A percentile compares a stretch with the other conserved stretches of the same genome.
Conservation (phyloP, 306 rosid species). For the Hylodesmum podocarpum region DNA sequence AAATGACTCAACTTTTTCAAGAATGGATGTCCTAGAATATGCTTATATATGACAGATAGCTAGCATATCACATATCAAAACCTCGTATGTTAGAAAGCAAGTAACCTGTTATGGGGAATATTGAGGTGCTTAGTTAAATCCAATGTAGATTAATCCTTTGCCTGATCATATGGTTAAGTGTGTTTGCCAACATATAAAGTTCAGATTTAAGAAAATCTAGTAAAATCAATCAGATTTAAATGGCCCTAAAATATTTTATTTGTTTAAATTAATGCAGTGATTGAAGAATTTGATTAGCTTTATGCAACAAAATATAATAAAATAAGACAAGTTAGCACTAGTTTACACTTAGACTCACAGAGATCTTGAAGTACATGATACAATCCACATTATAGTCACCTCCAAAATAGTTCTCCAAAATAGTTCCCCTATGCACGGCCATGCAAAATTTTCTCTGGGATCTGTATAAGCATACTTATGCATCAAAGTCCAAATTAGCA, state of each 20-base stretch:
- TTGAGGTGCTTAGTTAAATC: background rate
- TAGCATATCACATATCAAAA: background rate
- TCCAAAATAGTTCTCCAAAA: background rate
- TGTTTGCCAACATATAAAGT: background rate
- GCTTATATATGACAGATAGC: background rate
- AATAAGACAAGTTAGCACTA: background rate
- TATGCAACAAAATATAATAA: background rate
- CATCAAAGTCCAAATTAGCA: conserved; percentile 12
- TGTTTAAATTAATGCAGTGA: background rate
- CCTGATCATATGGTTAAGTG: background rate
- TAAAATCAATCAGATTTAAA: background rate
- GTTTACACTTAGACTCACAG: background rate
- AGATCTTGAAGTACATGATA: no score
- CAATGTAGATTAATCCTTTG: background rate
- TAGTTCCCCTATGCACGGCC: conserved; percentile 24
- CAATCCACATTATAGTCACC: no score
- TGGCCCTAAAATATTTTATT: background rate
- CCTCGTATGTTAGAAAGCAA: background rate
- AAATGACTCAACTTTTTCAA: background rate
- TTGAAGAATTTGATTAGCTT: background rate
- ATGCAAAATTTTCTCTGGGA: conserved; percentile 6
- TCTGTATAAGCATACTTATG: background rate
- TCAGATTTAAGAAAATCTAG: background rate
- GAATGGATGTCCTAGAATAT: background rate
- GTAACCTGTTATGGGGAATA: background rate